Evolutionary conservation across 805 yeast species (phyloP), one percentile per base, ranked within the genome.

Genomic region (Yamadazyma sp.): DNA sequence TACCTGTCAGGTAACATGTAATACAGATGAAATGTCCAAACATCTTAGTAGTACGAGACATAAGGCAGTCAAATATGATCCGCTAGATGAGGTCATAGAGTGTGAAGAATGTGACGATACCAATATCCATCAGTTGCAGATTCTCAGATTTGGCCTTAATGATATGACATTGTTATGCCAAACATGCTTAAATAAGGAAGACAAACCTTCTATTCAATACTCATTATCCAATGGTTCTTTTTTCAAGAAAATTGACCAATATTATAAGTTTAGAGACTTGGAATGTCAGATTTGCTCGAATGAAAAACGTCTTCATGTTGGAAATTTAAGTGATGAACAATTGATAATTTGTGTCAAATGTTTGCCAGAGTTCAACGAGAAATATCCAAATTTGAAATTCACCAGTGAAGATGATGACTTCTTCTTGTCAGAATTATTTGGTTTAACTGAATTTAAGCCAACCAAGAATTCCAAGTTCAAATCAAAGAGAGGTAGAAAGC

Each of bases 71-170:
- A 37, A 45, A 20, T 62, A 61, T 42, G 52, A 48, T 5, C 35
- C 48, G 0, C 46, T 59, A 2, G 62, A 55, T 7, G 80, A 76
- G 44, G 55, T 53, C 7, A 50, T 78, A 3, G 65, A 63, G 43
- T 78, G 84, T 52, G 82, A 76, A 48, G 75, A 70, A 27, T 78
- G 84, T 52, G 63, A 62, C 14, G 75, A 76, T 45, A 31, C 33
- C 5, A 78, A 76, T 45, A 64, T 78, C 31, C 81, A 76, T 52
- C 72, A 69, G 46, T 56, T 78, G 35, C 66, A 60, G 33, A 60
- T 78, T 29, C 58, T 73, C 6, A 52, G 82, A 24, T 73, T 65
- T 49, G 82, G 79, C 1, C 75, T 79, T 19, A 65, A 72, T 12
- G 81, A 76, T 45, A 70, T 78, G 68, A 53, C 68, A 0, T 52